phyloP scores from a whole-genome alignment of 352 stramenopile species.

The Globisporangium radiosum region DNA sequence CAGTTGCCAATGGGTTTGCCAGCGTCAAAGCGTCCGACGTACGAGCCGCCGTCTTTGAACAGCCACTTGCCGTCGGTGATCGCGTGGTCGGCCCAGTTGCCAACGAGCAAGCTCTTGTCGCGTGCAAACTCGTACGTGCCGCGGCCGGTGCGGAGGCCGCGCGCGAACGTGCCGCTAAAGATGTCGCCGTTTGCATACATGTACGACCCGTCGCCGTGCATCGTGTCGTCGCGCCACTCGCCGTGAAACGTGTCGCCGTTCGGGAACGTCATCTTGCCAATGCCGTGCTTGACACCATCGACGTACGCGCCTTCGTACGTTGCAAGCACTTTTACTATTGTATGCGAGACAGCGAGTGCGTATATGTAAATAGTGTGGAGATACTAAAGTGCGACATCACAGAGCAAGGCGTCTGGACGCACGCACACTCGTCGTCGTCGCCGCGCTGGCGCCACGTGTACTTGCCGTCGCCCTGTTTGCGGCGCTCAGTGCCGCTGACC shows the following conservation, averaged over 20 bases:
- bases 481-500: slow-evolving; percentile 52
- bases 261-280: slow-evolving; percentile 90
- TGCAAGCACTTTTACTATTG: slow-evolving; percentile 53
- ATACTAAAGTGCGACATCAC: not conserved
- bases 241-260: slow-evolving; percentile 88
- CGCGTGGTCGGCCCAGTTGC: slow-evolving; percentile 79
- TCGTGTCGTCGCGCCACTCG: slow-evolving; percentile 80
- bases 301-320: slow-evolving; percentile 86
- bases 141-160: slow-evolving; percentile 77
- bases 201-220: slow-evolving; percentile 88
- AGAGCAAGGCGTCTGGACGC: not conserved
- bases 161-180: slow-evolving; percentile 81
- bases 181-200: slow-evolving; percentile 91
- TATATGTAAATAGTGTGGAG: no score
- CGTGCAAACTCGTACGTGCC: slow-evolving; percentile 86
- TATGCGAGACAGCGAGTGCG: no score
- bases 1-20: slow-evolving; percentile 85
- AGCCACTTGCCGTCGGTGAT: slow-evolving; percentile 90
- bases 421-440: slow-evolving; percentile 52
- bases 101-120: slow-evolving; percentile 81
- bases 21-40: slow-evolving; percentile 78
- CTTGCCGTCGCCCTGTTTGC: slow-evolving; percentile 84
- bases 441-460: slow-evolving; percentile 82
- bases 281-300: slow-evolving; percentile 74
- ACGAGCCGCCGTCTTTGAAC: slow-evolving; percentile 84